These are phyloP conservation scores for Phytopythium boreale DNA, from an alignment of 352 stramenopile species.

Conservation along the genomic window DNA sequence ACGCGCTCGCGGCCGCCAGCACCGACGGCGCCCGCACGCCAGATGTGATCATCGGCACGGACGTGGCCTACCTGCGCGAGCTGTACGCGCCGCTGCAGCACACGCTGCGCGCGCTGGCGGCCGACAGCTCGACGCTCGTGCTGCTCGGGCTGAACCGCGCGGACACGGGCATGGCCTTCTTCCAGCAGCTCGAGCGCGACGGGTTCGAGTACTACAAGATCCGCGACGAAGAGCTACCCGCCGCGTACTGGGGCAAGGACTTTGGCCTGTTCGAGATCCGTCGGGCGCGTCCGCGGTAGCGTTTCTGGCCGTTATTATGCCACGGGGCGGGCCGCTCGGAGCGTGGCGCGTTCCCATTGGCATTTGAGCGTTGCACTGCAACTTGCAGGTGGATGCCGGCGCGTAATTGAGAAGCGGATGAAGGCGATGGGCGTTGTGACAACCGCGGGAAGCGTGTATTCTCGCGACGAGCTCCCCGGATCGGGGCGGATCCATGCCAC, in stretches of 20 bases:
- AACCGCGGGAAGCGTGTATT: neutral
- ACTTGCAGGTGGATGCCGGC: neutral
- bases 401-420: neutral
- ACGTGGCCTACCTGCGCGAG: slow-evolving; percentile 74
- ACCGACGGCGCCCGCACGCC: slow-evolving; percentile 1
- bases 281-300: slow-evolving; percentile 4
- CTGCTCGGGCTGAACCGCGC: slow-evolving; percentile 72
- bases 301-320: neutral
- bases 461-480: neutral
- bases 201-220: slow-evolving; percentile 87
- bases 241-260: slow-evolving; percentile 65
- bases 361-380: neutral
- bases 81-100: slow-evolving; percentile 73
- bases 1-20: slow-evolving; percentile 19
- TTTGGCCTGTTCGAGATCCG: slow-evolving; percentile 81
- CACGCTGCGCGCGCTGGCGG: slow-evolving; percentile 49
- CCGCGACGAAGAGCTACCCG: slow-evolving; percentile 46
- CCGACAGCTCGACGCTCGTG: slow-evolving; percentile 36
- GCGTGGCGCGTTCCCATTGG: neutral
- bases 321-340: neutral
- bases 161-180: slow-evolving; percentile 66
- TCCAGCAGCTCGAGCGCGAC: slow-evolving; percentile 57
- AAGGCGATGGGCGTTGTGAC: neutral
- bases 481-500: too few species aligned
- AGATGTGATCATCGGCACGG: slow-evolving; percentile 77